Percentiles rank a stretch among this genome's conserved stretches.
phyloP scores from a whole-genome alignment of 306 rosid species.

The Senna tora region DNA sequence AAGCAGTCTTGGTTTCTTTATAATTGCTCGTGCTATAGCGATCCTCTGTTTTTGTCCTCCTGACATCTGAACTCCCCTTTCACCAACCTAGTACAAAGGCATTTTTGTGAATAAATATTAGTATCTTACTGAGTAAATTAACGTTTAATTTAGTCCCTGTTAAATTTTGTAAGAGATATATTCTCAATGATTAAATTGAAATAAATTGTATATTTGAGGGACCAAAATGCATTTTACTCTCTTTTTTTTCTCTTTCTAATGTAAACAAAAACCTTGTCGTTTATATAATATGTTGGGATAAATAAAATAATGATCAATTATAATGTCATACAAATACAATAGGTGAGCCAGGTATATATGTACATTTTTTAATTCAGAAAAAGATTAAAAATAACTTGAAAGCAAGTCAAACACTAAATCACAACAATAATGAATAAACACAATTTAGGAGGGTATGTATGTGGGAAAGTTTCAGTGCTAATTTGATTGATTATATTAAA shows the following conservation, averaged over 20 bases:
- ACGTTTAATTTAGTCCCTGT: too few relatives aligned
- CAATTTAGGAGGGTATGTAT: not conserved
- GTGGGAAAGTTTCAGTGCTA: not conserved
- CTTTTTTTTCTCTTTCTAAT: too few relatives aligned
- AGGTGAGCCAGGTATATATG: not conserved
- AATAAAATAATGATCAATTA: not conserved
- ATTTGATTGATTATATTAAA: not conserved
- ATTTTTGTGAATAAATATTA: not conserved
- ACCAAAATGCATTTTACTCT: too few relatives aligned
- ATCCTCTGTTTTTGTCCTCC: conserved; percentile 77
- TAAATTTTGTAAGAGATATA: too few relatives aligned
- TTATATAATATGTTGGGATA: not conserved
- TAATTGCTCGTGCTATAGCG: conserved; percentile 65
- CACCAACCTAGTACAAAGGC: conserved; percentile 49
- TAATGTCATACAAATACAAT: too few relatives aligned
- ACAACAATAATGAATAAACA: too few relatives aligned
- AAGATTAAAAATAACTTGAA: too few relatives aligned
- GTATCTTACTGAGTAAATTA: too few relatives aligned
- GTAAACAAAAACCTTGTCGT: too few relatives aligned
- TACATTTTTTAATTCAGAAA: not conserved
- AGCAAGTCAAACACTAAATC: too few relatives aligned
- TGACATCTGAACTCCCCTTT: conserved; percentile 61
- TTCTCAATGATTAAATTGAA: too few relatives aligned
- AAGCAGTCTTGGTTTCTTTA: conserved; percentile 54
- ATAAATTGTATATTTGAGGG: too few relatives aligned